These are phyloP conservation scores for Knoxdaviesia proteae DNA, from an alignment of 2,329 filamentous ascomycete genomes.

Conservation along the genomic window DNA sequence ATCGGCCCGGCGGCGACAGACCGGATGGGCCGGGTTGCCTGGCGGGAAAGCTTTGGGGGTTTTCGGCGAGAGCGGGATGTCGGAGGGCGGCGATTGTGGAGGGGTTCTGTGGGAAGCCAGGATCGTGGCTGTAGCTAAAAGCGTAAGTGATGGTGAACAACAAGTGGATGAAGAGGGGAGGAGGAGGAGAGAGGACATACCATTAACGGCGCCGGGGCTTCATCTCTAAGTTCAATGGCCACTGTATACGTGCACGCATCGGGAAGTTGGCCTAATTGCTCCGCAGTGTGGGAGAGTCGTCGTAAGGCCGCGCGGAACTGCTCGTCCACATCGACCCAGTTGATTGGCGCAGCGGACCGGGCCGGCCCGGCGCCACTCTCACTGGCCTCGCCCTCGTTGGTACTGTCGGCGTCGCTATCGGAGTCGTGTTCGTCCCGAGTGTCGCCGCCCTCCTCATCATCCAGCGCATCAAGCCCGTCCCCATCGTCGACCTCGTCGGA, in stretches of 20 bases:
- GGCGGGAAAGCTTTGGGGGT: not conserved
- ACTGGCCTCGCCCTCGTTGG: conserved; percentile 5
- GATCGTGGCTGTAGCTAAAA: conserved; percentile 30
- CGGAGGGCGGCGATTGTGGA: conserved; percentile 5
- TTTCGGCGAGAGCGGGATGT: conserved; percentile 6
- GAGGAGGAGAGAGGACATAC: conserved; percentile 17
- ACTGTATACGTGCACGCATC: conserved; percentile 52
- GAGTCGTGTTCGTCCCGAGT: conserved; percentile 3
- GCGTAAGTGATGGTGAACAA: not conserved
- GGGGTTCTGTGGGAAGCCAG: conserved; percentile 35
- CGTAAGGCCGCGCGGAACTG: conserved; percentile 48
- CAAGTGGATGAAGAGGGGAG: not conserved
- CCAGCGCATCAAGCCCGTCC: conserved; percentile 1
- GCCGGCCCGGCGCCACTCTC: conserved; percentile 5
- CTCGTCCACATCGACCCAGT: conserved; percentile 45
- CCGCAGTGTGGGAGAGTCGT: conserved; percentile 37
- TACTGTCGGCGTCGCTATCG: conserved; percentile 5
- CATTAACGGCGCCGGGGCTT: conserved; percentile 34
- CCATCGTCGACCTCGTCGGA: conserved; percentile 7
- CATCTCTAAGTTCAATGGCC: conserved; percentile 50
- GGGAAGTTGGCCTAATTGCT: conserved; percentile 36
- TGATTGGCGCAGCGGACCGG: conserved; percentile 11
- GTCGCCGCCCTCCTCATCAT: conserved; percentile 7
- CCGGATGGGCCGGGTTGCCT: conserved; percentile 18
- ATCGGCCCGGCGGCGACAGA: conserved; percentile 36